Percentiles rank a stretch among this genome's conserved stretches.
Evolutionary conservation across 768 basidiomycete genomes (phyloP).

Genomic region (Rhodotorula graminis): DNA sequence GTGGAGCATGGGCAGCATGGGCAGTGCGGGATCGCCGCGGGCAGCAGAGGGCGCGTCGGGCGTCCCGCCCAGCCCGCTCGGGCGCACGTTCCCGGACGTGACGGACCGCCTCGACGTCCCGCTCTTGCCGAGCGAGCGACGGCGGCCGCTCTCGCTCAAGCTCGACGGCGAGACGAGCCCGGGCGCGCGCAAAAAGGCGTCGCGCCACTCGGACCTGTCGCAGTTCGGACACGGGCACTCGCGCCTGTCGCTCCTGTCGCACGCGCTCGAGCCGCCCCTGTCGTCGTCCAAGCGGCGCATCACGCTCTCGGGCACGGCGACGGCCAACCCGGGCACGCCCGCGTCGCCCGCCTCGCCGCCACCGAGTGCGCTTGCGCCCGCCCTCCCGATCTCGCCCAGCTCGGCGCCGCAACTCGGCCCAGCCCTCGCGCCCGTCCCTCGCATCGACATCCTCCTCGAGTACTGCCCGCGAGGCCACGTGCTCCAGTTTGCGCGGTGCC

Average conservation of each 20-base stretch:
- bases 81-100: neutral
- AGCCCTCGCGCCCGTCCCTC: neutral
- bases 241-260: slow-evolving; percentile 3
- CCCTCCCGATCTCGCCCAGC: neutral
- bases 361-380: neutral
- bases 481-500: slow-evolving; percentile 32
- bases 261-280: slow-evolving; percentile 10
- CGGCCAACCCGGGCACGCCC: neutral
- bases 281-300: neutral
- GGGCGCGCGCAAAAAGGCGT: neutral
- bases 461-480: slow-evolving; percentile 38
- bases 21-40: neutral
- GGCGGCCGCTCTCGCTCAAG: neutral
- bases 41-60: neutral
- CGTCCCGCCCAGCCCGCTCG: neutral
- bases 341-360: neutral
- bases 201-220: slow-evolving; percentile 5
- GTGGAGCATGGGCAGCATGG: neutral
- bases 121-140: neutral
- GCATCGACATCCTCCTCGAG: slow-evolving; percentile 41
- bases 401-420: neutral
- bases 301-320: neutral
- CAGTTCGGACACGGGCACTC: neutral
- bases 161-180: neutral
- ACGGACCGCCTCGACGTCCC: neutral